Evolutionary conservation across 768 basidiomycete species (phyloP), one percentile per base, ranked within the genome.

Genomic region (Tephrocybe sp.): DNA sequence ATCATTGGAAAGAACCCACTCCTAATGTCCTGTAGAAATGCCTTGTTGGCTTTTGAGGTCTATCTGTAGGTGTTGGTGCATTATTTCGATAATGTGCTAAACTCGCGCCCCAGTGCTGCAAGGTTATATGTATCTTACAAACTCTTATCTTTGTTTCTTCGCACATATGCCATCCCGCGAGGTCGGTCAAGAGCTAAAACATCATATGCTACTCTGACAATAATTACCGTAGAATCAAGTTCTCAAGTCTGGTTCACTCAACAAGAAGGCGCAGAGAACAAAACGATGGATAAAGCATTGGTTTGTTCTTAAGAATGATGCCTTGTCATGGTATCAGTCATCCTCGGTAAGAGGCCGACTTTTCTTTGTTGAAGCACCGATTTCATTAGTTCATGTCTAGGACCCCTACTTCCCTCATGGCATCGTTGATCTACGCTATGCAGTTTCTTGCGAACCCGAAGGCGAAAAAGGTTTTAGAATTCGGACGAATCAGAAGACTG

Each of bases 321-420:
- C 92, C 0, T 74, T 99, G 22, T 94, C 92, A 14, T 99, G 97
- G 97, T 98, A 92, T 66, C 89, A 92, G 56, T 92, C 90, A 6
- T 92, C 94, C 49, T 85, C 92, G 50, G 94, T 93, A 68, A 72
- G 62, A 35, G 12, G 75, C 65, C 39, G 34, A 17, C 44, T 20
- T 36, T 53, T 45, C 36, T 39, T 42, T 22, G 26, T 32, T 11
- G 17, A 43, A n/a, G 30, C 6, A 5, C 14, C 41, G 19, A 49
- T 36, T 1, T 42, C 6, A 38, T 16, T 40, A 54, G 17, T 43
- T 49, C 5, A 47, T 20, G n/a, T n/a, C n/a, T 23, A 96, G 93
- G 94, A 99, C 60, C 96, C 95, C 1, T 99, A 99, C 69, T 99
- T 99, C 66, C 91, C 95, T 10, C 90, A 94, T 58, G 97, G 94